These are phyloP conservation scores for Candida pseudoviswanathii DNA, from an alignment of 1,139 yeast genomes.

Conservation along the genomic window DNA sequence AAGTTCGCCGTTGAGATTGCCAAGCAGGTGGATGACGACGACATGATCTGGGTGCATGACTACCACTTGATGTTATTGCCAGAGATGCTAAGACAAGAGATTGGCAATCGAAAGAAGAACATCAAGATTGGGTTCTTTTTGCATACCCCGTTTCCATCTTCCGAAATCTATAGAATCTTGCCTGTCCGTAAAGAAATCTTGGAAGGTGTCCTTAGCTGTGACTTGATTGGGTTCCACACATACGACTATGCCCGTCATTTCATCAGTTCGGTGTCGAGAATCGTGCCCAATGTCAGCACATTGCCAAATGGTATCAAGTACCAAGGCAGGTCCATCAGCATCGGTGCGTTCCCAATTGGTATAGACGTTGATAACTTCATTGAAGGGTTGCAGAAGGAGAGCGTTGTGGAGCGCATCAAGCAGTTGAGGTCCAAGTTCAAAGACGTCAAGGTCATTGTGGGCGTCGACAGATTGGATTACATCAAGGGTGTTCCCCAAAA, in stretches of 20 bases:
- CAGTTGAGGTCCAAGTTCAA: slow-evolving; percentile 64
- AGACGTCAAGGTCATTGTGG: slow-evolving; percentile 82
- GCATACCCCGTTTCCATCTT: slow-evolving; percentile 97
- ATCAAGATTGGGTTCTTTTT: slow-evolving; percentile 89
- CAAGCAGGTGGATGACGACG: slow-evolving; percentile 73
- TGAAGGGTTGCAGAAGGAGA: slow-evolving; percentile 68
- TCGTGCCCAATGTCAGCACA: slow-evolving; percentile 72
- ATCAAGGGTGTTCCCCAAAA: slow-evolving; percentile 98
- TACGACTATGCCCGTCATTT: slow-evolving; percentile 99
- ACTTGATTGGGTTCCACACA: slow-evolving; percentile 97
- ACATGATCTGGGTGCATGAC: slow-evolving; percentile 96
- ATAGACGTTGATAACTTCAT: slow-evolving; percentile 91
- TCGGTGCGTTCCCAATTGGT: slow-evolving; percentile 98
- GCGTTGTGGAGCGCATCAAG: slow-evolving; percentile 66
- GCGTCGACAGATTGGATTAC: slow-evolving; percentile 93
- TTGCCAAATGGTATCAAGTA: slow-evolving; percentile 90
- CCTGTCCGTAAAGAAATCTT: slow-evolving; percentile 95
- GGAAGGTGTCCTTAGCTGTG: slow-evolving; percentile 90
- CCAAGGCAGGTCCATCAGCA: slow-evolving; percentile 73
- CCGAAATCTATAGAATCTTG: slow-evolving; percentile 91
- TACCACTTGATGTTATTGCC: slow-evolving; percentile 96
- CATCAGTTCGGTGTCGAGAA: slow-evolving; percentile 85
- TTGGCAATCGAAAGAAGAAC: slow-evolving; percentile 51
- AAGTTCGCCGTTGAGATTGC: slow-evolving; percentile 79
- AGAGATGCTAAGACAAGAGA: slow-evolving; percentile 74